These are phyloP conservation scores for Solanum ossicruentum DNA, from an alignment of 257 asterid genomes.

Conservation along the genomic window DNA sequence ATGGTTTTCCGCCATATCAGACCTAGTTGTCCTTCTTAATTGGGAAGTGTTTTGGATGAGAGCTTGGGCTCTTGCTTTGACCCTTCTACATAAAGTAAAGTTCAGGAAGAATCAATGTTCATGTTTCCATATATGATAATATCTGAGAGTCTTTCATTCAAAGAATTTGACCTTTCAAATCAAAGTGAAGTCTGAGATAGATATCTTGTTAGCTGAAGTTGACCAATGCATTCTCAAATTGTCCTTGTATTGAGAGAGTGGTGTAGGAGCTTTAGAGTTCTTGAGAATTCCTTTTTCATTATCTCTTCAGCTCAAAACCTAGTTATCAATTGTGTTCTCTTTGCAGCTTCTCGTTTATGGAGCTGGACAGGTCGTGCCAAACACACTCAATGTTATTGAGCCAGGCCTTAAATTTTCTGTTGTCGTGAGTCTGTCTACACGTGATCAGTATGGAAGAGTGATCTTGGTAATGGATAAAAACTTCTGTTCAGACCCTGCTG, in stretches of 20 bases:
- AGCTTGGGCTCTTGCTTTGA: neutral
- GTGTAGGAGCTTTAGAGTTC: neutral
- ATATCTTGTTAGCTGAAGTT: neutral
- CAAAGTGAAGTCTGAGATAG: neutral
- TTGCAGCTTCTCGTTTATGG: conserved; percentile 88
- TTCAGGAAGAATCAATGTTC: neutral
- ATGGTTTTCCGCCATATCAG: neutral
- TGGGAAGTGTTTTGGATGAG: neutral
- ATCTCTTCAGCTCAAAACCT: neutral
- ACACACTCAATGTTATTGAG: conserved; percentile 35
- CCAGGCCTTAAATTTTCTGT: conserved; percentile 56
- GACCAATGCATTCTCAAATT: neutral
- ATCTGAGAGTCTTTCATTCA: neutral
- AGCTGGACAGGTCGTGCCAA: conserved; percentile 59
- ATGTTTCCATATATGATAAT: neutral
- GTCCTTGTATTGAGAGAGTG: neutral
- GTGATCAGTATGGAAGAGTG: conserved; percentile 51
- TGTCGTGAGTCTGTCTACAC: conserved; percentile 39
- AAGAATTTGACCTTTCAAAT: neutral
- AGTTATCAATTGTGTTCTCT: neutral
- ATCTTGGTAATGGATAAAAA: conserved; percentile 56
- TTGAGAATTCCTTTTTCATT: neutral
- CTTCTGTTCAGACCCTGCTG: conserved; percentile 77
- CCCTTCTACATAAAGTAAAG: neutral
- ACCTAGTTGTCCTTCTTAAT: neutral